Conservation (phyloP, 495 filamentous ascomycete species). For the Aspergillus taichungensis region DNA sequence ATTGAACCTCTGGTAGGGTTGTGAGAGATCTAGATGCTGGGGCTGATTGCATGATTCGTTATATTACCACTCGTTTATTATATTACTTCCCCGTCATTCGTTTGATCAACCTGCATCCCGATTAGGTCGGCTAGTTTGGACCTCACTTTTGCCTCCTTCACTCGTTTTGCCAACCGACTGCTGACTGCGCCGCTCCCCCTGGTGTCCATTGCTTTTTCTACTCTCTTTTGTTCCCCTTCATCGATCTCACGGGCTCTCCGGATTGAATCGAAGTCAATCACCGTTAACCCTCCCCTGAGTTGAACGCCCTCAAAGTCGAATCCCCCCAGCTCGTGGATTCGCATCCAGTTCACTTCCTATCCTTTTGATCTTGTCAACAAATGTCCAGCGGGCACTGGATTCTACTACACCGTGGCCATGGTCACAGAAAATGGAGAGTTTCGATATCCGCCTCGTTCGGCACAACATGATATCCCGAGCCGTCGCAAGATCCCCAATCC, state of each 20-base stretch:
- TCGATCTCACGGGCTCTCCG: not conserved
- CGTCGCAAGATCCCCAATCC: slow-evolving; percentile 26
- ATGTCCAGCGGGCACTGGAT: slow-evolving; percentile 40
- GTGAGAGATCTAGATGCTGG: slow-evolving; percentile 14
- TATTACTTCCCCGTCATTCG: slow-evolving; percentile 8
- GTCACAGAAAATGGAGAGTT: slow-evolving; percentile 39
- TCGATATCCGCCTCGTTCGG: slow-evolving; percentile 29
- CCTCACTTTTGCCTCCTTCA: slow-evolving; percentile 2
- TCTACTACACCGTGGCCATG: slow-evolving; percentile 38
- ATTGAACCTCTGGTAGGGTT: slow-evolving; percentile 22
- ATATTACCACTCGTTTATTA: slow-evolving; percentile 1
- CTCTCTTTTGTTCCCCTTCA: slow-evolving; percentile 2
- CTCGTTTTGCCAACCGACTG: slow-evolving; percentile 8
- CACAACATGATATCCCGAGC: slow-evolving; percentile 25
- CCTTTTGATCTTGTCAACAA: slow-evolving; percentile 21
- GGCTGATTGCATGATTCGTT: slow-evolving; percentile 2
- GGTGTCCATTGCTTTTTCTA: slow-evolving; percentile 1
- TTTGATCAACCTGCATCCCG: slow-evolving; percentile 3
- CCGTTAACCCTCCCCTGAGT: not conserved
- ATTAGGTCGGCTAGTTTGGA: slow-evolving; percentile 5
- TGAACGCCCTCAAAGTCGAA: not conserved
- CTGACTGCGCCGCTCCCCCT: not conserved
- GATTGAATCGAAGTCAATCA: not conserved
- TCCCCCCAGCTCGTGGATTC: not conserved
- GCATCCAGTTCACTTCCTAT: slow-evolving; percentile 2